These are phyloP conservation scores for Zoysia pacifica DNA, from an alignment of 176 grass and related monocot species.

Conservation along the genomic window DNA sequence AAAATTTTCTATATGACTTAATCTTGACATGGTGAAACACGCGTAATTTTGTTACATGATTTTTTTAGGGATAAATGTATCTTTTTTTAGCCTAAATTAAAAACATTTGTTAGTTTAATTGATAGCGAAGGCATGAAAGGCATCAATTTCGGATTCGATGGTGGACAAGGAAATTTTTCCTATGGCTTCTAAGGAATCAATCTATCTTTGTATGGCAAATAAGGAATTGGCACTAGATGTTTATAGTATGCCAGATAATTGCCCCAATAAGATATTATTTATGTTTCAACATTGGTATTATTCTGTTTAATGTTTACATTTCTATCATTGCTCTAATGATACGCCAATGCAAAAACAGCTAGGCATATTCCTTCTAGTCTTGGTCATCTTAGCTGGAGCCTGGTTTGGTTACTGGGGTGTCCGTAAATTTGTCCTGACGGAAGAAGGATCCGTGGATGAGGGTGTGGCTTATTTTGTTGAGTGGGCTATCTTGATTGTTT, in stretches of 20 bases:
- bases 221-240: not conserved
- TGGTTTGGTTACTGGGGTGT: conserved; percentile 99
- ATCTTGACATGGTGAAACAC: no score
- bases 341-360: conserved; percentile 46
- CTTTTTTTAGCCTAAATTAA: no score
- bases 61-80: no score
- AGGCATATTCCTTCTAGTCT: conserved; percentile 74
- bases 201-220: no score
- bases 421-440: conserved; percentile 85
- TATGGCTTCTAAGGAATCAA: no score
- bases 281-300: conserved; percentile 18
- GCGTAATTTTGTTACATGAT: no score
- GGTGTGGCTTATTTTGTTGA: conserved; percentile 88
- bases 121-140: no score
- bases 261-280: not conserved
- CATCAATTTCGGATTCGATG: no score
- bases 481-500: conserved; percentile 81
- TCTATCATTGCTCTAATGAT: not conserved
- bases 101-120: no score
- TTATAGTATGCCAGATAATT: not conserved
- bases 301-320: not conserved
- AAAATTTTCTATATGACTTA: no score
- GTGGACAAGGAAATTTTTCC: no score
- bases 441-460: conserved; percentile 83
- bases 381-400: conserved; percentile 78